Base-by-base conservation (phyloP, 2,329 filamentous ascomycete genomes). In the Fusarium mangiferae region DNA sequence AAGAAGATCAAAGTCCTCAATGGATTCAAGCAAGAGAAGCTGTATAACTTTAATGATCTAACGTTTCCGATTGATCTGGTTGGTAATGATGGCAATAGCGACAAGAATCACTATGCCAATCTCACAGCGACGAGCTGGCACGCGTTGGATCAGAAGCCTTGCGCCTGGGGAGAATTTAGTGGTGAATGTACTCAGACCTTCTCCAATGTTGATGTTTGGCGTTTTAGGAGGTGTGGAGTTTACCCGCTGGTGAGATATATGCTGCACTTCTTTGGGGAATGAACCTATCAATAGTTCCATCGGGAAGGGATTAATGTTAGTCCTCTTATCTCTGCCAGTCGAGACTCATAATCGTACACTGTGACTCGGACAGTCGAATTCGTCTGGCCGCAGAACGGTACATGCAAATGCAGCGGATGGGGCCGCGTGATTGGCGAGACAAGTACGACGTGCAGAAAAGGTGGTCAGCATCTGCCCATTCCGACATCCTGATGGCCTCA, bases 391-490 rank as follows among this genome's bases (percentile, higher is more conserved):
- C 44, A 60, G 44, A 30, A 33, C 22, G 18, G 35, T 20, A 33
- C 33, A 59, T 60, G 45, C 33, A 54, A 24, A 55, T 26, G 57
- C 20, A 22, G 22, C 51, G 26, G 56, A 41, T 28, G 30, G 33
- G 12, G 42, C 56, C 44, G 56, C 26, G 56, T 24, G 33, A 58
- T 58, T 48, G n/a, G 24, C 24, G 33, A 49, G 36, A 51, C 24
- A 58, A 22, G 64, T n/a, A 18, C 38, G 11, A 24, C 17, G 20
- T 68, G 42, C 66, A 63, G 68, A 5, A 51, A 44, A 35, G 64
- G 66, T 68, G 66, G 66, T 68, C 66, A 68, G 66, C 56, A 68
- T 49, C 48, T 55, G 63, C 64, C 38, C 48, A 63, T 55, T 62
- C 10, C 15, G 38, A 44, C 46, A 33, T 45, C 3, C 14, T 17